Base-by-base conservation (phyloP, 352 stramenopile species). In the Pythium folliculosum region DNA sequence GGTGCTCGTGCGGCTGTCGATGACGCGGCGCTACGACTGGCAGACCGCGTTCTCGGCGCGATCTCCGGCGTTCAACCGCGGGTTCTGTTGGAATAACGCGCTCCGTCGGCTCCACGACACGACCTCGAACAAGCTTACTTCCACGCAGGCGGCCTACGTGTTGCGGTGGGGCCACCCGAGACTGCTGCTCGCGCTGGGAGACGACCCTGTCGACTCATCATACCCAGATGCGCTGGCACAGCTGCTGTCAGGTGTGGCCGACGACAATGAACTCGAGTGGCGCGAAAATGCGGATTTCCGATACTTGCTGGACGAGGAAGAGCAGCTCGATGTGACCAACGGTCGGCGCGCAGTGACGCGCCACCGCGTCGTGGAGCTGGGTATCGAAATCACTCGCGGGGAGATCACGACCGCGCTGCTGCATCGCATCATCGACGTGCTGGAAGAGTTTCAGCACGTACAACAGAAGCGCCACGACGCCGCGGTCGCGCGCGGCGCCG, bases 131-230 rank as follows among this genome's bases (percentile, higher is more conserved):
- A 19, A 27, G 19, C 44, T 27, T 3, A 38, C 16, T 5, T 30
- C 37, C 19, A 19, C 44, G 44, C 44, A 50, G 44, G n/a, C 44
- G 17, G n/a, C 44, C 27, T 6, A 23, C 30, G 23, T 30, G 17
- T 17, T 57, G 30, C 51, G 51, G 8, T 57, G 51, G 51, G 51
- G 51, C n/a, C 27, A 43, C 17, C 51, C 51, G 27, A 13, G 30
- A 14, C 32, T 44, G 13, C 51, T 57, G 3, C 5, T 50, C 21
- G 12, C 30, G 51, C 25, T 25, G 12, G 30, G 45, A 0, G 30
- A 45, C 27, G 16, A 14, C 3, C 12, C 30, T 12, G 25, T 54
- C 1, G 19, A 10, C 22, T 16, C 45, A 13, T 5, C 10, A 12
- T 45, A 23, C 9, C 27, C 30, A 27, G 30, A 17, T 4, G 45